Percentiles rank a stretch among this genome's conserved stretches.
phyloP scores from a whole-genome alignment of 2,329 filamentous ascomycete species.

The Aspergillus spinulosporus region DNA sequence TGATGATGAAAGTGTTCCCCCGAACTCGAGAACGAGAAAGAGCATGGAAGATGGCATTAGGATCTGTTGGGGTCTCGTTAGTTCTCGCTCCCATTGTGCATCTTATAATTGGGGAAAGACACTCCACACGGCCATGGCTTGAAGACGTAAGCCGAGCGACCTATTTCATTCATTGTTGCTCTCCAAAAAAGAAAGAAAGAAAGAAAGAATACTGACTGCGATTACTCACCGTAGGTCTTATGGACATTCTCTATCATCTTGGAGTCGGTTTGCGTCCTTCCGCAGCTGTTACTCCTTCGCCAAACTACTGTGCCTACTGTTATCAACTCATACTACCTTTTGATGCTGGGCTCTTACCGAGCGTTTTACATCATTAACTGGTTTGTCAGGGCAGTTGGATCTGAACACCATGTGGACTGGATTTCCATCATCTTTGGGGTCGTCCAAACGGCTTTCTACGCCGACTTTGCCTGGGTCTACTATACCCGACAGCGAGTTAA shows the following conservation, averaged over 20 bases:
- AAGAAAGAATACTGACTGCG: not conserved
- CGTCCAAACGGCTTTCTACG: slow-evolving; percentile 83
- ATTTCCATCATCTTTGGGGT: slow-evolving; percentile 82
- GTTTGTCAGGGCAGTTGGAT: slow-evolving; percentile 68
- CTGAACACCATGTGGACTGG: slow-evolving; percentile 62
- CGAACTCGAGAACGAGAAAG: slow-evolving; percentile 87
- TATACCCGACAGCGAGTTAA: slow-evolving; percentile 91
- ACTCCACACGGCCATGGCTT: slow-evolving; percentile 33
- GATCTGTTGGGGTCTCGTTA: slow-evolving; percentile 65
- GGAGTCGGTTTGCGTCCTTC: slow-evolving; percentile 86
- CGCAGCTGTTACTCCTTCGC: slow-evolving; percentile 85
- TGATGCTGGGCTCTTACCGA: slow-evolving; percentile 83
- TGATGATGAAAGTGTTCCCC: slow-evolving; percentile 85
- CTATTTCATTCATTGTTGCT: not conserved
- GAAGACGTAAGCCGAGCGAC: slow-evolving; percentile 38
- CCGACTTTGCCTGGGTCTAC: slow-evolving; percentile 97
- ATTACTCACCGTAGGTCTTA: slow-evolving; percentile 58
- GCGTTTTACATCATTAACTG: slow-evolving; percentile 90
- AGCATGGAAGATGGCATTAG: slow-evolving; percentile 85
- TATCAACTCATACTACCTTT: slow-evolving; percentile 93
- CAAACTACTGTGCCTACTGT: slow-evolving; percentile 96
- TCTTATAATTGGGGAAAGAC: slow-evolving; percentile 63
- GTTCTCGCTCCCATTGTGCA: slow-evolving; percentile 71
- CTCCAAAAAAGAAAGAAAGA: no score
- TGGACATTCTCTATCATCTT: slow-evolving; percentile 91